Conservation (phyloP, 805 yeast genomes). For the Metschnikowia similis region DNA sequence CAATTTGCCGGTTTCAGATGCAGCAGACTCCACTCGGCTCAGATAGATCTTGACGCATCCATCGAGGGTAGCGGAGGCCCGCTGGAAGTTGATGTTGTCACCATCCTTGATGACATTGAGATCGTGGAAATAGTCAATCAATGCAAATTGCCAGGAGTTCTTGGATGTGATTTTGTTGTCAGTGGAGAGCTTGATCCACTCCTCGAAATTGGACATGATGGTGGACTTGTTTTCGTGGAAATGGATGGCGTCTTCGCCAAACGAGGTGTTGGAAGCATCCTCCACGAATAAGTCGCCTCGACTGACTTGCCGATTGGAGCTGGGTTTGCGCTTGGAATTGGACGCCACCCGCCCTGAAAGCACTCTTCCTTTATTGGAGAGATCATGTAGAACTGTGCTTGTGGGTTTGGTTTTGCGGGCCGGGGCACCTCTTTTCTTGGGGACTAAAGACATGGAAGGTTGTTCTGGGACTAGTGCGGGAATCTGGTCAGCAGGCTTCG, state of each 20-base stretch:
- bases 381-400: conserved; percentile 22
- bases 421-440: conserved; percentile 21
- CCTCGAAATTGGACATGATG: conserved; percentile 42
- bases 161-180: conserved; percentile 69
- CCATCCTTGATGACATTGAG: conserved; percentile 70
- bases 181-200: conserved; percentile 46
- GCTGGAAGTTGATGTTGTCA: conserved; percentile 77
- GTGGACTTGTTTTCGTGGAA: conserved; percentile 41
- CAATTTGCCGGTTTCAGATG: conserved; percentile 81
- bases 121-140: conserved; percentile 89
- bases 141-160: conserved; percentile 86
- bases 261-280: conserved; percentile 13
- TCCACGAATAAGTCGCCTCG: conserved; percentile 19
- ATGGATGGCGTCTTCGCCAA: conserved; percentile 36
- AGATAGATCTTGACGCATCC: conserved; percentile 93
- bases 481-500: not conserved
- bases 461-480: not conserved
- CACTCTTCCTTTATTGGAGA: conserved; percentile 27
- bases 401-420: conserved; percentile 13
- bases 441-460: conserved; percentile 11
- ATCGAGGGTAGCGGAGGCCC: conserved; percentile 86
- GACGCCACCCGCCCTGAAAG: conserved; percentile 22
- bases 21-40: conserved; percentile 87
- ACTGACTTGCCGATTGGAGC: conserved; percentile 15
- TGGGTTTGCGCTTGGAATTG: conserved; percentile 20